Evolutionary conservation across 768 basidiomycete genomes (phyloP).

Genomic region (Phallus indusiatus): DNA sequence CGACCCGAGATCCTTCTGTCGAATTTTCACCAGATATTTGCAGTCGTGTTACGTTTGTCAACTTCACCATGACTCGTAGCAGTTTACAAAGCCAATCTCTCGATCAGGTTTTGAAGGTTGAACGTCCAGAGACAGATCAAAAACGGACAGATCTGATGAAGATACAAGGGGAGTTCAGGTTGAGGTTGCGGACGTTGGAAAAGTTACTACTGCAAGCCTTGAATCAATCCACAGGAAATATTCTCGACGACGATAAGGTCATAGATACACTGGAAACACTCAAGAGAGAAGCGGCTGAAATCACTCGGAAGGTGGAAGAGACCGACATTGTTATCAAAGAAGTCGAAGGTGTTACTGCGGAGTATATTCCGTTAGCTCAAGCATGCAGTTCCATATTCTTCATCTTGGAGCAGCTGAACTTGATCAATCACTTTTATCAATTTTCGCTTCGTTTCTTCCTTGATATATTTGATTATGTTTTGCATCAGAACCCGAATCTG

Average conservation of each 20-base stretch:
- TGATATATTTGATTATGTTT: conserved; percentile 93
- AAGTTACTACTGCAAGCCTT: conserved; percentile 88
- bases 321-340: conserved; percentile 94
- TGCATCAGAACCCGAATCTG: conserved; percentile 88
- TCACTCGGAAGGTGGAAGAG: conserved; percentile 92
- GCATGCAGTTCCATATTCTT: conserved; percentile 97
- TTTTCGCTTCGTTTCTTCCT: conserved; percentile 98
- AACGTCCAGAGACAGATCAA: conserved; percentile 92
- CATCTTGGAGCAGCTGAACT: conserved; percentile 87
- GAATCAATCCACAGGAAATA: conserved; percentile 94
- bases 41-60: conserved; percentile 92
- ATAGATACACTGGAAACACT: conserved; percentile 92
- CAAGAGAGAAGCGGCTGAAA: conserved; percentile 93
- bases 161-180: conserved; percentile 94
- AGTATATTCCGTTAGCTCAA: conserved; percentile 90
- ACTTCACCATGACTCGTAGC: conserved; percentile 97
- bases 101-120: conserved; percentile 93
- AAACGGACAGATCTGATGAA: conserved; percentile 97
- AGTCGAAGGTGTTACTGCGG: conserved; percentile 89
- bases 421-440: conserved; percentile 96
- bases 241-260: conserved; percentile 97
- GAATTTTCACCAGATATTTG: conserved; percentile 99
- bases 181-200: conserved; percentile 86
- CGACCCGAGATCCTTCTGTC: conserved; percentile 92
- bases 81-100: conserved; percentile 98